A percentile compares a stretch with the other conserved stretches of the same genome.
phyloP scores from a whole-genome alignment of 2,329 filamentous ascomycete species.

The Colletotrichum sp. region DNA sequence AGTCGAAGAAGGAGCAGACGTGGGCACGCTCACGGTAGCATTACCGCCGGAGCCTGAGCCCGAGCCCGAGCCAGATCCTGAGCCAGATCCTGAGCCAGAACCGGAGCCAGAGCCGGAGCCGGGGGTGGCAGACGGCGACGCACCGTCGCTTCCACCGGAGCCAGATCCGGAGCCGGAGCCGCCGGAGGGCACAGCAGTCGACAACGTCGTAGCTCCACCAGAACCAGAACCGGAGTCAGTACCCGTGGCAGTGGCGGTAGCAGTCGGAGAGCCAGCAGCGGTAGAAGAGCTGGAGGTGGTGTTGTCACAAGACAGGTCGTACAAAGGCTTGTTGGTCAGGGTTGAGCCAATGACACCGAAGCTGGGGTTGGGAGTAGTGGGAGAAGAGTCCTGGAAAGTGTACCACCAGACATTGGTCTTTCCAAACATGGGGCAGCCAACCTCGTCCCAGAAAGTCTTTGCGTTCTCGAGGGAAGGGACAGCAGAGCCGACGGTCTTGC shows the following conservation, averaged over 20 bases:
- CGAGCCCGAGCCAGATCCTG: slow-evolving; percentile 23
- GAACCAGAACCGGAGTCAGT: neutral
- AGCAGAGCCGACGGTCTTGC: slow-evolving; percentile 65
- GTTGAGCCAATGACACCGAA: slow-evolving; percentile 71
- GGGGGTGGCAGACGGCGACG: slow-evolving; percentile 23
- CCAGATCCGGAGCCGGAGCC: neutral
- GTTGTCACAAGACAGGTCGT: slow-evolving; percentile 64
- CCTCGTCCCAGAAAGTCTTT: slow-evolving; percentile 79
- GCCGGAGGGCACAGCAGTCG: slow-evolving; percentile 23
- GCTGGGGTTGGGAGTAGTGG: slow-evolving; percentile 65
- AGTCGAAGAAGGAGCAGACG: neutral
- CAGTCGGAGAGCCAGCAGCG: slow-evolving; percentile 20
- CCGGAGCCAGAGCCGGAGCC: slow-evolving; percentile 3
- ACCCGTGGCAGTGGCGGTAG: slow-evolving; percentile 12
- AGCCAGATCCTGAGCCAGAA: slow-evolving; percentile 24
- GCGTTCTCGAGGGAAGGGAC: slow-evolving; percentile 72
- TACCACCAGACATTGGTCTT: slow-evolving; percentile 77
- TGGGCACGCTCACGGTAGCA: slow-evolving; percentile 14
- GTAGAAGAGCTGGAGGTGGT: slow-evolving; percentile 21
- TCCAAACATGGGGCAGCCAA: slow-evolving; percentile 75
- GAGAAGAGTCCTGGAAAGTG: slow-evolving; percentile 71
- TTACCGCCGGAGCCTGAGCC: slow-evolving; percentile 12
- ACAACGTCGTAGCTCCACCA: slow-evolving; percentile 13
- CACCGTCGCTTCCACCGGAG: slow-evolving; percentile 20
- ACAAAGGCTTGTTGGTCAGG: slow-evolving; percentile 61